Conservation (phyloP, 2,329 filamentous ascomycete genomes). For the Ophiostoma sp. region DNA sequence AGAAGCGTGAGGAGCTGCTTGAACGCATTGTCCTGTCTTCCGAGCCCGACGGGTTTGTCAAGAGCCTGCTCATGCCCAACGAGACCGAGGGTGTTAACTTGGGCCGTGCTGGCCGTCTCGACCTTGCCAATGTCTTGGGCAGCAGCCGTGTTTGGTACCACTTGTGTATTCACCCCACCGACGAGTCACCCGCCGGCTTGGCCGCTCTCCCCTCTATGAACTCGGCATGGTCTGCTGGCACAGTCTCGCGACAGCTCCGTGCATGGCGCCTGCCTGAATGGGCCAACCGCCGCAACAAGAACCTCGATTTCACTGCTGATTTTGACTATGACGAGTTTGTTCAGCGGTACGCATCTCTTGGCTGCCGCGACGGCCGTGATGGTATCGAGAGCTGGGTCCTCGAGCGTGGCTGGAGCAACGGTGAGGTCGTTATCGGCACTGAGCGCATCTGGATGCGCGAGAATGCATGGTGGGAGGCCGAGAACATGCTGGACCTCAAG, state of each 20-base stretch:
- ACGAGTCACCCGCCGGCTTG: slow-evolving; percentile 71
- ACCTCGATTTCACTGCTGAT: slow-evolving; percentile 91
- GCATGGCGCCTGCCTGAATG: slow-evolving; percentile 93
- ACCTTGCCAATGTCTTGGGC: slow-evolving; percentile 66
- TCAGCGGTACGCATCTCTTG: slow-evolving; percentile 72
- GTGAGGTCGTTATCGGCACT: slow-evolving; percentile 83
- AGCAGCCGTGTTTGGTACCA: slow-evolving; percentile 96
- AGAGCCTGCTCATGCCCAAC: slow-evolving; percentile 73
- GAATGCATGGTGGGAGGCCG: slow-evolving; percentile 93
- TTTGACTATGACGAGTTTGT: slow-evolving; percentile 93
- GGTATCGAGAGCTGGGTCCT: slow-evolving; percentile 92
- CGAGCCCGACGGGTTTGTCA: slow-evolving; percentile 77
- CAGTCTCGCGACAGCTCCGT: slow-evolving; percentile 86
- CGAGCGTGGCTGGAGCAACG: slow-evolving; percentile 96
- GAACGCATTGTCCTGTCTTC: slow-evolving; percentile 82
- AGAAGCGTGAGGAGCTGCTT: slow-evolving; percentile 74
- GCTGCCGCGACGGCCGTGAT: slow-evolving; percentile 84
- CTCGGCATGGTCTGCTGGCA: slow-evolving; percentile 88
- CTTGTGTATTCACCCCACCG: slow-evolving; percentile 82
- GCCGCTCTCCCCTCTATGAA: slow-evolving; percentile 66
- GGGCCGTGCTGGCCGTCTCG: slow-evolving; percentile 71
- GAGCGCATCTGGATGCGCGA: slow-evolving; percentile 97
- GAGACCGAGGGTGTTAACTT: slow-evolving; percentile 73
- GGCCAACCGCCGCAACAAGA: slow-evolving; percentile 87
- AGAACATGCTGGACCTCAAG: slow-evolving; percentile 90